A percentile compares a stretch with the other conserved stretches of the same genome.
Conservation (phyloP, 2,329 filamentous ascomycete species). For the Lachnellula suecica region DNA sequence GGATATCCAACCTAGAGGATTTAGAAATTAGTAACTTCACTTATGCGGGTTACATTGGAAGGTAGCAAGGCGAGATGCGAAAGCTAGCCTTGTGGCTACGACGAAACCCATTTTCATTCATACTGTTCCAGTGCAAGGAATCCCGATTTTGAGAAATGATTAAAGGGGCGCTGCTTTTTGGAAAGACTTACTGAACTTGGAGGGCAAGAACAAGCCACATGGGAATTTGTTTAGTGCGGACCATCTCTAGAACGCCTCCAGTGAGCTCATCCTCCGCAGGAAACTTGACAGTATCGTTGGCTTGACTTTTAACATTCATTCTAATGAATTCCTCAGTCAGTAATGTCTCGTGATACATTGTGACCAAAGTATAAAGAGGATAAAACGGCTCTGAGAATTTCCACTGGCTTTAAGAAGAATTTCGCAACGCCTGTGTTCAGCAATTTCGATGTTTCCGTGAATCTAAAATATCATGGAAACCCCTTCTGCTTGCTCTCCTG, state of each 20-base stretch:
- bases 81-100: no score
- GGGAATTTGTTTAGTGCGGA: slow-evolving; percentile 2
- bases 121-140: no score
- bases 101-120: no score
- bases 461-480: no score
- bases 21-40: not conserved
- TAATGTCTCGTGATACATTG: no score
- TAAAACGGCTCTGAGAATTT: no score
- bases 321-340: not conserved
- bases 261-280: slow-evolving; percentile 6
- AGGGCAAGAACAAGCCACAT: slow-evolving; percentile 7
- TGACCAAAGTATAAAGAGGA: no score
- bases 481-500: no score
- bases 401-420: no score
- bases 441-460: no score
- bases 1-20: not conserved
- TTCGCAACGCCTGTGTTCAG: no score
- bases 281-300: not conserved
- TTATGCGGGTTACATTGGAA: not conserved
- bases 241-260: not conserved
- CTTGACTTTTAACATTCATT: not conserved
- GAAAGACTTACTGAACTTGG: slow-evolving; percentile 2
- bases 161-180: not conserved
- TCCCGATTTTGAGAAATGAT: not conserved
- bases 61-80: no score